These are phyloP conservation scores for Cucumis hystrix DNA, from an alignment of 306 rosid genomes.

Conservation along the genomic window DNA sequence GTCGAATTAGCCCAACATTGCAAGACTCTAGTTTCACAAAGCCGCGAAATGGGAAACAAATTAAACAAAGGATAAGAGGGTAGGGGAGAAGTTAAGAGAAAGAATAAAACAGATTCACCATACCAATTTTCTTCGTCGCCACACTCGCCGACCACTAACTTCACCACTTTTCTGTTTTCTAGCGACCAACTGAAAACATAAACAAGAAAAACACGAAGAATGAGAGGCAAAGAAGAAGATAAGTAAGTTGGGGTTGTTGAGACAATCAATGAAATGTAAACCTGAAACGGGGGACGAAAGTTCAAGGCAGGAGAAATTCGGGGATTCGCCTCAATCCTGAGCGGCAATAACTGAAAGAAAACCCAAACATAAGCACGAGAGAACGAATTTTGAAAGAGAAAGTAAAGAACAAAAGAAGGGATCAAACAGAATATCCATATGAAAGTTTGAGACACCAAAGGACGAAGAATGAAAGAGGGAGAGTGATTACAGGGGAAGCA, in stretches of 20 bases:
- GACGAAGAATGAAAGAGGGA: neutral
- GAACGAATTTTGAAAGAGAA: neutral
- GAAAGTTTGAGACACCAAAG: neutral
- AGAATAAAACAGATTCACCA: no score
- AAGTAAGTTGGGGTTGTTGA: neutral
- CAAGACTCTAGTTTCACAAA: neutral
- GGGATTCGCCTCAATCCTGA: constrained; percentile 24
- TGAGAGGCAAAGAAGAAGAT: neutral
- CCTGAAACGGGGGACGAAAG: constrained; percentile 33
- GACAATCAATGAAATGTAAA: neutral
- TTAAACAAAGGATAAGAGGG: neutral
- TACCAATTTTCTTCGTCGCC: constrained; percentile 90
- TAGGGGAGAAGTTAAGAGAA: neutral
- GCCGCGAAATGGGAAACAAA: neutral
- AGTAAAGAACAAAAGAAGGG: neutral
- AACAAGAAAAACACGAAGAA: neutral
- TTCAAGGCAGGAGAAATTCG: constrained; percentile 28
- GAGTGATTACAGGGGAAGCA: neutral
- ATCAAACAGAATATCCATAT: neutral
- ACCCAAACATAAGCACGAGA: neutral
- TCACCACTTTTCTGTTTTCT: constrained; percentile 32
- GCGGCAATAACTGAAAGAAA: constrained; percentile 19
- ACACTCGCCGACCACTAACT: constrained; percentile 41
- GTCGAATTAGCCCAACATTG: neutral
- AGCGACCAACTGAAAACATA: constrained; percentile 33